Base-by-base conservation (phyloP, 176 grass and related monocot genomes). In the Eragrostis curvula region DNA sequence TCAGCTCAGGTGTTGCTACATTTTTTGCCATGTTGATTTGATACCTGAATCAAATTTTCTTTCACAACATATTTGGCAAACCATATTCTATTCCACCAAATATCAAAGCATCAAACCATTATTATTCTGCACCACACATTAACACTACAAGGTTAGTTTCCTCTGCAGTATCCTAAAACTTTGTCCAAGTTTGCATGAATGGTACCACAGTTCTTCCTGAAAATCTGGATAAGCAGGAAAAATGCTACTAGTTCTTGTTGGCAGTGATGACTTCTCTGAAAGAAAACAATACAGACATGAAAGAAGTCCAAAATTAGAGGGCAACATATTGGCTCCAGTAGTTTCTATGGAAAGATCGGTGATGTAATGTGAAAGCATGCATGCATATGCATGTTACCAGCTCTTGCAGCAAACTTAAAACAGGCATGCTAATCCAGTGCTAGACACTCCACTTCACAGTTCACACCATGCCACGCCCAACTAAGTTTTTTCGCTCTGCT, bases 151-250 rank as follows among this genome's bases (percentile, higher is more conserved):
- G 23, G 10, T 17, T 21, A 29, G 41, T 77, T 41, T 43, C 42
- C 48, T 69, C 51, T 68, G 20, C 64, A 77, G 59, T 68, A 57
- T 6, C 9, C 9, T 15, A 64, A 23, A 70, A 15, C 21, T 44
- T 20, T 28, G 29, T 50, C 6, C 53, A 69, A 70, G 32, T 49
- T 85, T 78, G 42, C 28, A 83, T 40, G 57, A 9, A 53, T 52
- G 27, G 3, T 71, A 32, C 27, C 5, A 73, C 8, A 53, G 51
- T 53, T 73, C 28, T 53, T 52, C 32, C 4, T 21, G 9, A 16
- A 52, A 53, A 53, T 72, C 49, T 32, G 1, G 27, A 72, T 29
- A 72, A 9, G 15, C 9, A n/a, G 5, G 20, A 4, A 3, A 3
- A 73, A 53, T 53, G 18, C 14, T 36, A 30, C 16, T 21, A 36